Percentiles rank a stretch among this genome's conserved stretches.
phyloP scores from a whole-genome alignment of 352 stramenopile genomes.

The Globisporangium barbulae region DNA sequence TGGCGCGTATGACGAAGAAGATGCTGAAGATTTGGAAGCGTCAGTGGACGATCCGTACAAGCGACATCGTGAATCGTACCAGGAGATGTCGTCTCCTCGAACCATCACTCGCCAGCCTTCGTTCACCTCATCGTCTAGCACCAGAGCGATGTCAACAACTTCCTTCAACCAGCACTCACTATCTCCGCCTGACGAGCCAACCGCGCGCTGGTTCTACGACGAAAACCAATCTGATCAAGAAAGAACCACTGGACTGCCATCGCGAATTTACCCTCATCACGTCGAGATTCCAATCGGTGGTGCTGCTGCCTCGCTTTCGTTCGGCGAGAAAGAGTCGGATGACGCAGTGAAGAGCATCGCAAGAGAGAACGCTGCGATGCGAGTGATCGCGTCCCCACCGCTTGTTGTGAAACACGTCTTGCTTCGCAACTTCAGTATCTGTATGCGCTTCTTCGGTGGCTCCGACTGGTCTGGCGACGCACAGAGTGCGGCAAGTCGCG shows the following conservation, averaged over 20 bases:
- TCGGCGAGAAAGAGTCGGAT: slow-evolving; percentile 80
- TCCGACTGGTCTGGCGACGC: slow-evolving; percentile 73
- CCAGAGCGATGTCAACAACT: slow-evolving; percentile 32
- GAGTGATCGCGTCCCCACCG: slow-evolving; percentile 39
- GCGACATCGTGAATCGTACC: slow-evolving; percentile 17
- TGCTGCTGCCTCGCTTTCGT: slow-evolving; percentile 77
- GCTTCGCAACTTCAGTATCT: slow-evolving; percentile 84
- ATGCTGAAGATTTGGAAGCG: slow-evolving; percentile 2
- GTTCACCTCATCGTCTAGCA: slow-evolving; percentile 57
- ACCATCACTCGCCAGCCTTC: slow-evolving; percentile 46
- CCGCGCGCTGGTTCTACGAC: slow-evolving; percentile 81
- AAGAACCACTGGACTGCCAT: slow-evolving; percentile 46
- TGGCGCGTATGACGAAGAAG: background rate
- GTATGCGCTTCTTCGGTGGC: slow-evolving; percentile 86
- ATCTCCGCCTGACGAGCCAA: slow-evolving; percentile 70
- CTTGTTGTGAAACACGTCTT: slow-evolving; percentile 81
- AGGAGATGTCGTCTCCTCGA: slow-evolving; percentile 41
- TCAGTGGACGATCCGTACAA: slow-evolving; percentile 11
- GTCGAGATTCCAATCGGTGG: slow-evolving; percentile 85
- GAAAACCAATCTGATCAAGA: slow-evolving; percentile 32
- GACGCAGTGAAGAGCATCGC: slow-evolving; percentile 71
- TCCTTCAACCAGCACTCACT: slow-evolving; percentile 40
- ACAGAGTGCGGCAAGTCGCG: slow-evolving; percentile 31
- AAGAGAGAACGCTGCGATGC: slow-evolving; percentile 51
- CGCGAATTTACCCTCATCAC: slow-evolving; percentile 82